Evolutionary conservation across 805 yeast genomes (phyloP).

Genomic region (Grigorovia transvaalensis): DNA sequence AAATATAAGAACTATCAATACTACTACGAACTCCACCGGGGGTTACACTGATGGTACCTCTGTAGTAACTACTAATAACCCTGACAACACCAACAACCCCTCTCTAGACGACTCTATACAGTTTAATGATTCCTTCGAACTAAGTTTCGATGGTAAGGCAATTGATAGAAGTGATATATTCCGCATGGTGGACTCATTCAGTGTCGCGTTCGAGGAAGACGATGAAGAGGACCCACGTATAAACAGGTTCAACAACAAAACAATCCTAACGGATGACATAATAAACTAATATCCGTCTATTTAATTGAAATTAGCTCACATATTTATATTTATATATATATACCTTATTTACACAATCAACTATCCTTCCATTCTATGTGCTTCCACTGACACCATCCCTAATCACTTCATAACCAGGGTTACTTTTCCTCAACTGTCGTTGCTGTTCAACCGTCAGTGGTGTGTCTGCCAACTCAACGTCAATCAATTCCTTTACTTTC

Average conservation of each 20-base stretch:
- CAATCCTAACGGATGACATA: conserved; percentile 13
- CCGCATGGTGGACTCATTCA: conserved; percentile 32
- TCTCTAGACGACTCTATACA: not conserved
- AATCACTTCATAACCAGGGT: conserved; percentile 53
- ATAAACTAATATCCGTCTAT: no score
- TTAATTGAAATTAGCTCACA: not conserved
- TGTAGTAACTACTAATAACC: not conserved
- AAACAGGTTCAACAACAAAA: not conserved
- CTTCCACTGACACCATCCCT: conserved; percentile 3
- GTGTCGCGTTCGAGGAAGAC: conserved; percentile 23
- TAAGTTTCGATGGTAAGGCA: conserved; percentile 39
- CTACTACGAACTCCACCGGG: not conserved
- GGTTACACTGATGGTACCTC: not conserved
- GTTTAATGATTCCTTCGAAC: conserved; percentile 28
- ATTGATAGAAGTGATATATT: conserved; percentile 34
- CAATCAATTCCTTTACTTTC: conserved; percentile 74
- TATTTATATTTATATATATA: not conserved
- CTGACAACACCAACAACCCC: not conserved
- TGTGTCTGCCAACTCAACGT: conserved; percentile 60
- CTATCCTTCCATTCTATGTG: not conserved
- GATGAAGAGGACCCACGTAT: not conserved
- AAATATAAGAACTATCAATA: not conserved
- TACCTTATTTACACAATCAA: not conserved
- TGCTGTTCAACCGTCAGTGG: conserved; percentile 42
- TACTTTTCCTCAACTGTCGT: conserved; percentile 45